Evolutionary conservation across 352 stramenopile genomes (phyloP), one percentile per base, ranked within the genome.

Genomic region (Pythium aristosporum): DNA sequence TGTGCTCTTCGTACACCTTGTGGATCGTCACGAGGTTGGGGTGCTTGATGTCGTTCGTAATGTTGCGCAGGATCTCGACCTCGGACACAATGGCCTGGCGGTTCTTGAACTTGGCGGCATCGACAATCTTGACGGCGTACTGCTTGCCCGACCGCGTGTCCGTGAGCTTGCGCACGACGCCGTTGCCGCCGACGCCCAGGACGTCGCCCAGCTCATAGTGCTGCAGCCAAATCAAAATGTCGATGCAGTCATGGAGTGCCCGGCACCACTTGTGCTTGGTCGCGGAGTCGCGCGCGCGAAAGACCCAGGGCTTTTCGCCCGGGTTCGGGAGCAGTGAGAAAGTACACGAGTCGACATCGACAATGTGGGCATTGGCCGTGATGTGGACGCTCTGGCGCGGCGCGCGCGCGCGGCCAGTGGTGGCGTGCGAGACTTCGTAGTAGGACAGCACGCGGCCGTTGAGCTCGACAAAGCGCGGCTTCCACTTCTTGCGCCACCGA

Each of bases 1-100:
- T 74, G 7, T 89, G 77, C 62, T 93, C 82, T 61, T 93, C 82
- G 65, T 91, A 93, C 5, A 91, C 84, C 61, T 91, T 91, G 75
- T 89, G 70, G 65, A 93, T 91, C 55, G 71, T 78, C 49, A 93
- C 80, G 42, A 93, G 71, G 69, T 92, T 91, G 11, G 75, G 77
- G 63, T 93, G 80, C 42, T 80, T 77, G 68, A 91, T 92, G 53
- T 85, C 79, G 68, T 90, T 91, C 8, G 81, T 91, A 72, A 92
- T 89, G 65, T 79, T 86, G 67, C 82, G 82, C 61, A 93, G 48
- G 61, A 93, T 91, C 70, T 93, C 82, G 23, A 93, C 79, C 57
- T 91, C 85, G 12, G 77, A 72, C 34, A 91, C 80, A 23, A 88
- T 76, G 21, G 85, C 81, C 30, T 75, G 81, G 28, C 82, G 76